phyloP scores from a whole-genome alignment of 2,329 filamentous ascomycete species.

The Aureobasidium lini region DNA sequence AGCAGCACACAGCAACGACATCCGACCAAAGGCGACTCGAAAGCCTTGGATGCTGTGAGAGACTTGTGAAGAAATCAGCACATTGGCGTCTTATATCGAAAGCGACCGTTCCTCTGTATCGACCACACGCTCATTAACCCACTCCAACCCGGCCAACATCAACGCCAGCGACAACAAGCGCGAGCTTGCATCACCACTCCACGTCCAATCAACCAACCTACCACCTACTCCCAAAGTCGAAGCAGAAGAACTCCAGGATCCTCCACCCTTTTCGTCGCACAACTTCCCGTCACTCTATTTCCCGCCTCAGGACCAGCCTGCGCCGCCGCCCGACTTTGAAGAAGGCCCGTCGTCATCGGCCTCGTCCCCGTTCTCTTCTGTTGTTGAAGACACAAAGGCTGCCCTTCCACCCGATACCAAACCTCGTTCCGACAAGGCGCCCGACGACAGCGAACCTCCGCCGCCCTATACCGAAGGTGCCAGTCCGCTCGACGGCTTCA shows the following conservation, averaged over 20 bases:
- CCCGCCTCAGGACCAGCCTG: slow-evolving; percentile 32
- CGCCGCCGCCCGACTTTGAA: slow-evolving; percentile 37
- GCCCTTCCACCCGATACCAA: slow-evolving; percentile 78
- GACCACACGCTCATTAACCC: slow-evolving; percentile 17
- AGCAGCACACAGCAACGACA: slow-evolving; percentile 4
- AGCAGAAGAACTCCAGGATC: slow-evolving; percentile 44
- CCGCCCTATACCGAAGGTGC: slow-evolving; percentile 93
- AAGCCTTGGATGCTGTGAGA: not conserved
- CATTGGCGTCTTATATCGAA: slow-evolving; percentile 15
- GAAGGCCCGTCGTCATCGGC: slow-evolving; percentile 42
- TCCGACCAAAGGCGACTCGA: not conserved
- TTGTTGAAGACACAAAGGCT: slow-evolving; percentile 71
- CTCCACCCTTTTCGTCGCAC: slow-evolving; percentile 59
- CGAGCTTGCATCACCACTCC: slow-evolving; percentile 8
- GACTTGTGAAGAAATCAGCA: not conserved
- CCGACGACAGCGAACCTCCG: slow-evolving; percentile 81
- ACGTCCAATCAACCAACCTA: slow-evolving; percentile 1
- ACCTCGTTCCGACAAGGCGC: slow-evolving; percentile 57
- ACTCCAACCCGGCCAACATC: not conserved
- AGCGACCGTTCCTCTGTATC: slow-evolving; percentile 17
- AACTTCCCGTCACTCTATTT: slow-evolving; percentile 55
- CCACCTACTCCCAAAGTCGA: slow-evolving; percentile 20
- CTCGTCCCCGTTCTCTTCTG: slow-evolving; percentile 24
- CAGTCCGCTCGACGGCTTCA: slow-evolving; percentile 85
- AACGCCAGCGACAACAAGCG: slow-evolving; percentile 9